These are phyloP conservation scores for Marasmius oreades DNA, from an alignment of 1,284 basidiomycete genomes.

Conservation along the genomic window DNA sequence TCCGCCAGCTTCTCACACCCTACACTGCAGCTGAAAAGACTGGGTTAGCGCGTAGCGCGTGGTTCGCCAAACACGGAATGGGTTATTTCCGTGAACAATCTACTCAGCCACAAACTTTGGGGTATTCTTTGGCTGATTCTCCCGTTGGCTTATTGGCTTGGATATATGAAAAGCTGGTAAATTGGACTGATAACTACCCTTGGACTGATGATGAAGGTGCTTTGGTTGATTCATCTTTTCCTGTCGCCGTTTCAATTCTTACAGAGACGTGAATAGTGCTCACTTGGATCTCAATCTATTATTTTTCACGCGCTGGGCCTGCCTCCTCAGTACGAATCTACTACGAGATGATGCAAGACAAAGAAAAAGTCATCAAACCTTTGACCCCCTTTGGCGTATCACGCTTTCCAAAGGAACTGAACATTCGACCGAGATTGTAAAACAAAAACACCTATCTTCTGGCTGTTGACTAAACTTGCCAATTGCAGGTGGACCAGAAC, in stretches of 20 bases:
- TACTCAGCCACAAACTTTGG: constrained; percentile 54
- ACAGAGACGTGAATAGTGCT: constrained; percentile 28
- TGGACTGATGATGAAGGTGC: constrained; percentile 50
- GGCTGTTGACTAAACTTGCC: neutral
- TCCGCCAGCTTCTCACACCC: constrained; percentile 26
- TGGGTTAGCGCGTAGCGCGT: constrained; percentile 26
- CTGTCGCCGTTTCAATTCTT: constrained; percentile 8
- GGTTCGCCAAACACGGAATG: constrained; percentile 30
- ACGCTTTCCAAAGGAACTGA: constrained; percentile 13
- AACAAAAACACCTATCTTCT: neutral
- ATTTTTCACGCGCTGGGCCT: constrained; percentile 45
- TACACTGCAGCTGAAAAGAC: constrained; percentile 32
- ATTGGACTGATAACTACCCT: constrained; percentile 44
- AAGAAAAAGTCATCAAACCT: constrained; percentile 4
- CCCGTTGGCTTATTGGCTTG: constrained; percentile 53
- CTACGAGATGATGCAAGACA: constrained; percentile 21
- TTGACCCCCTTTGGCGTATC: constrained; percentile 14
- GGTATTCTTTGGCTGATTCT: constrained; percentile 48
- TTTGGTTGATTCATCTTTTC: constrained; percentile 22
- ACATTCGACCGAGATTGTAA: constrained; percentile 6
- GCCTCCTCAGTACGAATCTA: constrained; percentile 44
- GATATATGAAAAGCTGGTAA: constrained; percentile 53
- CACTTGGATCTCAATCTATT: constrained; percentile 46
- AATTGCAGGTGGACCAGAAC: constrained; percentile 8
- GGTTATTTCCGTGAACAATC: constrained; percentile 43